Base-by-base conservation (phyloP, 345 rosid genomes). In the Populus ilicifolia region DNA sequence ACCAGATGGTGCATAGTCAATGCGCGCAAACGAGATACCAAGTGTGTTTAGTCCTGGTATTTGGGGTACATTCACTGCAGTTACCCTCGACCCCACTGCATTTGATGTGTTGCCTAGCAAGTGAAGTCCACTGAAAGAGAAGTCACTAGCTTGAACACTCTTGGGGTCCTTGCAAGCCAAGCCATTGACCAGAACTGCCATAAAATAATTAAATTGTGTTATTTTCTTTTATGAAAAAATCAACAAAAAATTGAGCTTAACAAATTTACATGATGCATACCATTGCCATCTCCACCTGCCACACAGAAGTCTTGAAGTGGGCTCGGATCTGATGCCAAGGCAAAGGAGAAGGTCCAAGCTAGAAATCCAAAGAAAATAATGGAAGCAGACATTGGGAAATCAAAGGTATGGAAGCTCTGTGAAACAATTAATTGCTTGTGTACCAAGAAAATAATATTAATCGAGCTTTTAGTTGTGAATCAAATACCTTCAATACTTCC, bases 281-380 rank as follows among this genome's bases (percentile, higher is more conserved):
- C 79, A 43, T 78, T 44, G 63, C 35, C 50, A 18, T 23, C 48
- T 4, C 73, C 76, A 41, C 77, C 73, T 7, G 77, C 86, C 7
- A 83, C 79, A 0, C 79, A 79, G 70, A 79, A 83, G 54, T 83
- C 85, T 30, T 83, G 85, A 5, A 79, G 73, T 12, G 85, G 73
- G 43, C 50, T 79, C 16, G 78, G 83, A 71, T 79, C 85, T 20
- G 27, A 76, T 7, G 80, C 76, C 17, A 76, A 59, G 25, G 69
- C 73, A 33, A 73, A 67, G 69, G 75, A 59, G 74, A 52, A 20
- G 2, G 78, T 23, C 33, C 70, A 16, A 21, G 54, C 62, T 5
- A 76, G 36, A 13, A 68, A 2, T 20, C 78, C 13, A 16, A 83
- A 33, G n/a, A 67, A 59, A 46, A 76, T 39, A 21, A 71, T 25